Percentiles rank a stretch among this genome's conserved stretches.
These are phyloP conservation scores for Colletotrichum australisinense DNA, from an alignment of 2,329 filamentous ascomycete genomes.

Conservation along the genomic window DNA sequence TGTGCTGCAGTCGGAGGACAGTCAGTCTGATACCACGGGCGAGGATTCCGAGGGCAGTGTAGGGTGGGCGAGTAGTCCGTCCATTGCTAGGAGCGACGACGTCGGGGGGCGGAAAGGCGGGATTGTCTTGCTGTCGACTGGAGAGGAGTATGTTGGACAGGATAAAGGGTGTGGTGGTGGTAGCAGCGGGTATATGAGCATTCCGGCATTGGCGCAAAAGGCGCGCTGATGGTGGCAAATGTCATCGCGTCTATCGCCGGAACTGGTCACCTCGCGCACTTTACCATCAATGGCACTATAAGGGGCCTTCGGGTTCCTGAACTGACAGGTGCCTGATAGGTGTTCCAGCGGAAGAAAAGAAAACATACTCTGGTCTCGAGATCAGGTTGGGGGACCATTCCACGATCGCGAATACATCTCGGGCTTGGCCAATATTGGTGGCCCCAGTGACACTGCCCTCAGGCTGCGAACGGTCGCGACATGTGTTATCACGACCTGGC, in stretches of 20 bases:
- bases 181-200: neutral
- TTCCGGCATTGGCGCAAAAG: neutral
- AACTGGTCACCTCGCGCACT: neutral
- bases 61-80: neutral
- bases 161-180: neutral
- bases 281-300: too few species aligned
- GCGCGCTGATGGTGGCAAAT: neutral
- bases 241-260: neutral
- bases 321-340: too few species aligned
- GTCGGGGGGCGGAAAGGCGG: neutral
- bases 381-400: too few species aligned
- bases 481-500: too few species aligned
- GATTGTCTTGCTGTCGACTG: constrained; percentile 13
- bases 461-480: too few species aligned
- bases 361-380: too few species aligned
- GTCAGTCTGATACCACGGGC: neutral
- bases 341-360: too few species aligned
- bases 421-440: too few species aligned
- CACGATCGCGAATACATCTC: too few species aligned
- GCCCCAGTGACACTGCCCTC: too few species aligned
- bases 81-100: constrained; percentile 11
- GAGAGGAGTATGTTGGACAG: constrained; percentile 14
- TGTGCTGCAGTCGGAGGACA: constrained; percentile 12
- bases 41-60: constrained; percentile 22
- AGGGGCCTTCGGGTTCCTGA: neutral